A percentile compares a stretch with the other conserved stretches of the same genome.
These are phyloP conservation scores for Aureobasidium sp. DNA, from an alignment of 2,329 filamentous ascomycete species.

Conservation along the genomic window DNA sequence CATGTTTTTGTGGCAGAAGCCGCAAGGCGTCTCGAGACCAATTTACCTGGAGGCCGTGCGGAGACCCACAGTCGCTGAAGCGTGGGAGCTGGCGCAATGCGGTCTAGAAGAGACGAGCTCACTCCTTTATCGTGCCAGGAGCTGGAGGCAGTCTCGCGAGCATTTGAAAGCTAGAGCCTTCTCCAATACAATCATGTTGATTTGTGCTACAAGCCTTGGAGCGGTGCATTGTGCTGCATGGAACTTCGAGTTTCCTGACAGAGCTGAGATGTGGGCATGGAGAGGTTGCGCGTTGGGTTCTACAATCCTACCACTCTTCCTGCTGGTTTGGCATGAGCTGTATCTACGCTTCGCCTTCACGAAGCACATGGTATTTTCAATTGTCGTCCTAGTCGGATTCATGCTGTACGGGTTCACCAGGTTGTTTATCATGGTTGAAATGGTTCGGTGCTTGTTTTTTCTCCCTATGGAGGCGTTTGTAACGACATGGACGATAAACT, in stretches of 20 bases:
- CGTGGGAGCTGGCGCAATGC: background rate
- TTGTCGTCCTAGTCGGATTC: background rate
- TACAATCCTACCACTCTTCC: background rate
- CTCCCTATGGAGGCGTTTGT: background rate
- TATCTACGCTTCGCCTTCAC: background rate
- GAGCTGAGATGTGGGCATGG: background rate
- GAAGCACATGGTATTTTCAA: background rate
- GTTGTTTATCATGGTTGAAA: slow-evolving; percentile 4
- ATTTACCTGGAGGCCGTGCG: background rate
- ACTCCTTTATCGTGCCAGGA: background rate
- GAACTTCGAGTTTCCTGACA: background rate
- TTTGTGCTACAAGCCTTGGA: background rate
- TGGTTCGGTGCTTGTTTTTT: slow-evolving; percentile 1
- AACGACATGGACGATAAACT: background rate
- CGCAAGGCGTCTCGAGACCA: background rate
- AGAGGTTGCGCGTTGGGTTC: background rate
- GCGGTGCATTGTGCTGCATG: background rate
- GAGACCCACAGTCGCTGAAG: background rate
- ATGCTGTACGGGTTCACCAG: slow-evolving; percentile 2
- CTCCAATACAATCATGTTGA: background rate
- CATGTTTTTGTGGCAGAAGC: background rate
- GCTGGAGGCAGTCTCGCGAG: background rate
- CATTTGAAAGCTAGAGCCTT: background rate
- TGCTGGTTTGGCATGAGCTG: background rate
- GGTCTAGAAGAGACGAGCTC: background rate